Percentiles rank a stretch among this genome's conserved stretches.
Evolutionary conservation across 2,329 filamentous ascomycete genomes (phyloP).

Genomic region (Sclerotinia subarctica): DNA sequence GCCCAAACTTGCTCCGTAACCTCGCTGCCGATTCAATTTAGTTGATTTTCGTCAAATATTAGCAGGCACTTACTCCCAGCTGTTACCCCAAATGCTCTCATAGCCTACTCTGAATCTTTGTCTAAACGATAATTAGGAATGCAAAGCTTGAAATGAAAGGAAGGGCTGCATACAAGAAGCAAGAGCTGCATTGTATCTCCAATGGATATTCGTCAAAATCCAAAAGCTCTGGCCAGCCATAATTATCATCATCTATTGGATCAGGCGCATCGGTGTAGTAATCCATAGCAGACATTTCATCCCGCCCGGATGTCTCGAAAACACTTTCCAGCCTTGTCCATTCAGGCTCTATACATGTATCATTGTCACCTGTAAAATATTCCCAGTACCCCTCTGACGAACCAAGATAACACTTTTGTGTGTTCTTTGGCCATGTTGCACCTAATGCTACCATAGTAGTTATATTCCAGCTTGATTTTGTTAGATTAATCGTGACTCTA

Average conservation of each 20-base stretch:
- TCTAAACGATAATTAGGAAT: neutral
- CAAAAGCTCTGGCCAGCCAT: neutral
- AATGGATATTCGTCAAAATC: neutral
- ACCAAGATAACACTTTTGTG: neutral
- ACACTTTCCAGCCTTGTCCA: neutral
- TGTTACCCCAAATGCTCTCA: neutral
- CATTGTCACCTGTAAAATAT: neutral
- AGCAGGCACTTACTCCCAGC: neutral
- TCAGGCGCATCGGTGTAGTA: neutral
- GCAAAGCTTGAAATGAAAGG: too few relatives aligned
- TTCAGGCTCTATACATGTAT: neutral
- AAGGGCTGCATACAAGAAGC: neutral
- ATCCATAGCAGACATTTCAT: neutral
- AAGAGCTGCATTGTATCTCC: neutral
- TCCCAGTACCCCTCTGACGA: neutral
- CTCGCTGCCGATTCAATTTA: neutral
- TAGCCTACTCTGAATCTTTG: neutral
- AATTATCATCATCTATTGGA: neutral
- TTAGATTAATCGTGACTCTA: neutral
- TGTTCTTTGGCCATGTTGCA: neutral
- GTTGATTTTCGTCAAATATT: neutral
- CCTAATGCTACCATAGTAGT: neutral
- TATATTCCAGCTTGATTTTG: neutral
- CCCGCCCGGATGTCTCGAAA: neutral
- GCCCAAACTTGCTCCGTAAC: slow-evolving; percentile 1